Base-by-base conservation (phyloP, 129 eudicot genomes). In the Flaveria brownii region DNA sequence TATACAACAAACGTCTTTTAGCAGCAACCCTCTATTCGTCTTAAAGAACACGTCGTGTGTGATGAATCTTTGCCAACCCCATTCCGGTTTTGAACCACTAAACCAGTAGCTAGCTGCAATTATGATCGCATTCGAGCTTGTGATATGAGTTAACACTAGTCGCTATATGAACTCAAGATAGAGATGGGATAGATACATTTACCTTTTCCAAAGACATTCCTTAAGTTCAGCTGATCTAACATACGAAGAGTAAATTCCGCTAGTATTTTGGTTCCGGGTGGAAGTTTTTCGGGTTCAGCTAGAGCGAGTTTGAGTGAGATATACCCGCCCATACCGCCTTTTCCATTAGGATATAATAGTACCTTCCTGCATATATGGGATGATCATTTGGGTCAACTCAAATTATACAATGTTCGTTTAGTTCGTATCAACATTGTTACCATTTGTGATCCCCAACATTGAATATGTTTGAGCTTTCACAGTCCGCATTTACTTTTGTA, bases 41-140 rank as follows among this genome's bases (percentile, higher is more conserved):
- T 8, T 57, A 68, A 81, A 78, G 47, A 88, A 83, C 20, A 73
- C 46, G 33, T 57, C 74, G 13, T 75, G 81, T 33, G 83, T 23
- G 17, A 86, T 50, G 72, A 78, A 88, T 81, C 88, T 86, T 47
- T 73, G 51, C 93, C 88, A 85, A 6, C 92, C 90, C 43, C 74
- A 54, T 26, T 77, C 74, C 0, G 79, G 16, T 33, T 71, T 78
- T 78, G 82, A 80, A 55, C 79, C 82, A 62, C 83, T 83, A 63
- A 88, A 85, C 90, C 92, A 85, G 72, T 83, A 72, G 63, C 71
- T 88, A 23, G 85, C 92, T 88, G 88, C 86, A 85, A 76, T 18
- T 22, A 30, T 14, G 22, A 63, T 60, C 2, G 1, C 9, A 9
- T 25, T 22, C 20, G 5, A 33, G 72, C 39, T 74, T 66, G 10